Conservation (phyloP, 2,329 filamentous ascomycete genomes). For the Pseudonectria foliicola region DNA sequence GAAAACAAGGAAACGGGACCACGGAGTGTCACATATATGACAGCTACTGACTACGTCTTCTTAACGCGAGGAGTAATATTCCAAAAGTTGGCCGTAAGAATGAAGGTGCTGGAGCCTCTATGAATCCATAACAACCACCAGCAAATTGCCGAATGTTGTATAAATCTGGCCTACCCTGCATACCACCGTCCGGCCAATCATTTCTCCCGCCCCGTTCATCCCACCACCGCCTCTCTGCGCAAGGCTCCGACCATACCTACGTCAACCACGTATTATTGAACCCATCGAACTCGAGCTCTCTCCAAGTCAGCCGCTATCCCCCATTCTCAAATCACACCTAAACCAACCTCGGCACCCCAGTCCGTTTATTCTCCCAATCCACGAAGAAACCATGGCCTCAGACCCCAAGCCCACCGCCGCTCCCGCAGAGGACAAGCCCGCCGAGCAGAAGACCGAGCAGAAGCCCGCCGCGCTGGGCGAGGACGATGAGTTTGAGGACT, state of each 20-base stretch:
- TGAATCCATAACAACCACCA: too few species aligned
- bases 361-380: background rate
- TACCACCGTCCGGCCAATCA: constrained; percentile 6
- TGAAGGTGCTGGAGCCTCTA: background rate
- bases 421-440: constrained; percentile 18
- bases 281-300: constrained; percentile 1
- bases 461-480: constrained; percentile 68
- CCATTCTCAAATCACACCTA: background rate
- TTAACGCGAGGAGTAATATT: background rate
- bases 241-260: constrained; percentile 7
- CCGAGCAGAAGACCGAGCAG: constrained; percentile 18
- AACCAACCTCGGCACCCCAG: background rate
- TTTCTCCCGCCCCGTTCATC: constrained; percentile 7
- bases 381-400: constrained; percentile 14
- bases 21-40: too few species aligned
- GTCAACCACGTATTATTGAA: constrained; percentile 1
- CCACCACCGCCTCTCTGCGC: constrained; percentile 8
- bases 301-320: background rate
- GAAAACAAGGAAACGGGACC: too few species aligned
- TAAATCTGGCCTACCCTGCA: background rate
- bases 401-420: constrained; percentile 21
- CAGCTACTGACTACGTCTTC: background rate
- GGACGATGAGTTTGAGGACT: constrained; percentile 99
- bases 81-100: background rate
- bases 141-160: too few species aligned